Evolutionary conservation across 148 eudicot species (phyloP).

Genomic region (Chenopodium album): DNA sequence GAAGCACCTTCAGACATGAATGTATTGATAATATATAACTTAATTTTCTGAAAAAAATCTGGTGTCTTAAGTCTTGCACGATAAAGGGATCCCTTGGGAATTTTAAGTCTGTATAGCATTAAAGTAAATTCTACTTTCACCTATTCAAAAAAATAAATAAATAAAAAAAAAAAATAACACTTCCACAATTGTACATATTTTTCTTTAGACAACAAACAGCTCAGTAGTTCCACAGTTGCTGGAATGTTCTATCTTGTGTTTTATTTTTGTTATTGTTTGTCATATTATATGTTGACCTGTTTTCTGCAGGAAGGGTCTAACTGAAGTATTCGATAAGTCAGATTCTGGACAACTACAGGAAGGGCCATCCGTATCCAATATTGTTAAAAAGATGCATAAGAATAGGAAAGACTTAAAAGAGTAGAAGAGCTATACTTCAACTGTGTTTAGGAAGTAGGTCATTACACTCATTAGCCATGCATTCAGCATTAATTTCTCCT

Average conservation of each 20-base stretch:
- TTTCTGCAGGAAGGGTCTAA: conserved; percentile 72
- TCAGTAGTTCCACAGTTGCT: neutral
- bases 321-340: conserved; percentile 66
- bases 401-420: conserved; percentile 45
- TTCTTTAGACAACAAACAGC: neutral
- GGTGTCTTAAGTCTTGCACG: too few relatives aligned
- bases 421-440: neutral
- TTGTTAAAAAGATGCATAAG: conserved; percentile 58
- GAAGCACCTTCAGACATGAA: too few relatives aligned
- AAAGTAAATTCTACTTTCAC: neutral
- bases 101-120: neutral
- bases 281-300: conserved; percentile 4
- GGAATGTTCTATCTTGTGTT: neutral
- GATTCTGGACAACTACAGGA: conserved; percentile 54
- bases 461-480: too few relatives aligned
- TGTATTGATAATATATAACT: too few relatives aligned
- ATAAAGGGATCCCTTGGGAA: neutral
- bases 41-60: too few relatives aligned
- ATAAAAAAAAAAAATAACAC: too few relatives aligned
- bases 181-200: neutral
- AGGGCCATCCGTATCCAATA: conserved; percentile 44
- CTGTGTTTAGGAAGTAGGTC: neutral
- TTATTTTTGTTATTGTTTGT: neutral
- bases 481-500: neutral
- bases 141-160: too few relatives aligned